phyloP scores from a whole-genome alignment of 495 filamentous ascomycete genomes.

The Polyplosphaeria fusca region DNA sequence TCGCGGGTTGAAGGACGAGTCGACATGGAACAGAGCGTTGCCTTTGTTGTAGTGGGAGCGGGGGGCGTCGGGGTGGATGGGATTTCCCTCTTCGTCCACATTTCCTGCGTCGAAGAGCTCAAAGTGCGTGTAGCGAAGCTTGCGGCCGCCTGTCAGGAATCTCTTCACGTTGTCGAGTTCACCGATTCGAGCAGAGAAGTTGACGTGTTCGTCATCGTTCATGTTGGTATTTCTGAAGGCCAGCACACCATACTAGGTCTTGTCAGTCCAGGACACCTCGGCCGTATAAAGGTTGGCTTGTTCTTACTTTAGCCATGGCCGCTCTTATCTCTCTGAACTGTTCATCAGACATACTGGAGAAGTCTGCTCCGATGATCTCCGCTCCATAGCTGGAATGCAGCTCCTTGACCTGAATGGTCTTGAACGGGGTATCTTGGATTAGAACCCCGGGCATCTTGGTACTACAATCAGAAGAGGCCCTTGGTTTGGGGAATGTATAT shows the following conservation, averaged over 20 bases:
- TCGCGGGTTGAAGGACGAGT: constrained; percentile 59
- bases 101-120: constrained; percentile 61
- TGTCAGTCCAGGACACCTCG: too few species aligned
- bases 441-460: constrained; percentile 30
- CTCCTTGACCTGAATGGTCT: constrained; percentile 45
- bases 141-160: constrained; percentile 48
- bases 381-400: constrained; percentile 56
- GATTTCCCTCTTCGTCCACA: constrained; percentile 45
- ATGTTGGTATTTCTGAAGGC: constrained; percentile 55
- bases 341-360: constrained; percentile 46
- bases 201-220: constrained; percentile 52
- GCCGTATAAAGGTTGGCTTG: too few species aligned
- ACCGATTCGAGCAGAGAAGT: constrained; percentile 53
- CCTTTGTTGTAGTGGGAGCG: constrained; percentile 38
- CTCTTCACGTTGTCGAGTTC: constrained; percentile 59
- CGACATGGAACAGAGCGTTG: constrained; percentile 59
- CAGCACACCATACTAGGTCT: constrained; percentile 56
- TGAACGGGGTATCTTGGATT: constrained; percentile 13
- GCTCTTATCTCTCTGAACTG: constrained; percentile 48
- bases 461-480: neutral
- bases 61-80: constrained; percentile 44
- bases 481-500: neutral
- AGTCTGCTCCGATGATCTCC: constrained; percentile 53
- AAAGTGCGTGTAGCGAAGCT: constrained; percentile 48
- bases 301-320: constrained; percentile 49